A percentile compares a stretch with the other conserved stretches of the same genome.
Evolutionary conservation across 352 stramenopile species (phyloP).

Genomic region (Phytophthora ramorum): DNA sequence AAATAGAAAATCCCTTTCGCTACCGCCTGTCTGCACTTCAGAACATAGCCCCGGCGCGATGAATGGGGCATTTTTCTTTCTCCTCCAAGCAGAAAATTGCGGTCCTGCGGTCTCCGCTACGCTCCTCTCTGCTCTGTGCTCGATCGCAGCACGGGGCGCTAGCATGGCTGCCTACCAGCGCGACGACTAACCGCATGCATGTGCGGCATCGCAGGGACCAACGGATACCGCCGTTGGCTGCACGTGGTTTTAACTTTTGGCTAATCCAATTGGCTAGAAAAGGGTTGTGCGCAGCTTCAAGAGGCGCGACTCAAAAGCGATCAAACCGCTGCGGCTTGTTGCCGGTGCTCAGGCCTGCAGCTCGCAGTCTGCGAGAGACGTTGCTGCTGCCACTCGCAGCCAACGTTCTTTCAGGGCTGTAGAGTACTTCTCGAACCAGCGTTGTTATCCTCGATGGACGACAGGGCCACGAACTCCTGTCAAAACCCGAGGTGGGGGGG

Average conservation of each 20-base stretch:
- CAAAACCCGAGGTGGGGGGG: background rate
- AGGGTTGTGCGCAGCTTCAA: conserved; percentile 27
- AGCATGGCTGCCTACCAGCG: background rate
- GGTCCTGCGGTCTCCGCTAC: background rate
- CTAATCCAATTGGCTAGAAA: conserved; percentile 34
- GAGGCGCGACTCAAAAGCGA: background rate
- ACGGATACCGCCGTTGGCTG: conserved; percentile 21
- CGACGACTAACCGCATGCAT: background rate
- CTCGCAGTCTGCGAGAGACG: background rate
- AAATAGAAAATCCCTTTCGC: conserved; percentile 24
- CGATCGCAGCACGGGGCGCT: conserved; percentile 14
- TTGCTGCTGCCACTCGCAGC: background rate
- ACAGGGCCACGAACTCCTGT: conserved; percentile 1
- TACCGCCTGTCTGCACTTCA: background rate
- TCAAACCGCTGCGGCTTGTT: background rate
- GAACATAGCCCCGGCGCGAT: conserved; percentile 10
- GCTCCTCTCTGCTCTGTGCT: too few species aligned
- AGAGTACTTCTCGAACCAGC: background rate
- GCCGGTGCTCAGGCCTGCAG: background rate
- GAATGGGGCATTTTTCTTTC: conserved; percentile 20
- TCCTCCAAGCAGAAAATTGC: conserved; percentile 25
- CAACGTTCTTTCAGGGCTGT: background rate
- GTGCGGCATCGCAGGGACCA: conserved; percentile 7
- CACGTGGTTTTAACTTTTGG: conserved; percentile 33
- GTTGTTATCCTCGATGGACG: background rate